These are phyloP conservation scores for Pezizomycotina sp. DNA, from an alignment of 2,329 filamentous ascomycete genomes.

Conservation along the genomic window DNA sequence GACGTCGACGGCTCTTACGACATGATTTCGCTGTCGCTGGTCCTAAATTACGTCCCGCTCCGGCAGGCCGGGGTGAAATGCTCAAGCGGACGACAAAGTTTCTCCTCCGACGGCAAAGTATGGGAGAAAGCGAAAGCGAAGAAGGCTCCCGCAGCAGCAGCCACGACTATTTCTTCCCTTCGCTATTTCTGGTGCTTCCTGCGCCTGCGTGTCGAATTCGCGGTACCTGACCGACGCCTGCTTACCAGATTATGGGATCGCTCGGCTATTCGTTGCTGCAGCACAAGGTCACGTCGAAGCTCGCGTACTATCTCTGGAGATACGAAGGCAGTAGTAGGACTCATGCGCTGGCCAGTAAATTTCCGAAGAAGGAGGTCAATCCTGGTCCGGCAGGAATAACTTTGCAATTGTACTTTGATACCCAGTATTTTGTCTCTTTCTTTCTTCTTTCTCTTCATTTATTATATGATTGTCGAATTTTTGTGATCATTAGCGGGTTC, in stretches of 20 bases:
- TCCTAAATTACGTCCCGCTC: slow-evolving; percentile 84
- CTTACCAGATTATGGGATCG: slow-evolving; percentile 55
- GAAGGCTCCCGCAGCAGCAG: slow-evolving; percentile 11
- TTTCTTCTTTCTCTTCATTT: too few species aligned
- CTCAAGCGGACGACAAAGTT: slow-evolving; percentile 58
- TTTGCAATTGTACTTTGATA: too few species aligned
- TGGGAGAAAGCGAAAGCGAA: slow-evolving; percentile 23
- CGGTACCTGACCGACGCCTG: slow-evolving; percentile 64
- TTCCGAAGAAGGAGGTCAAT: too few species aligned
- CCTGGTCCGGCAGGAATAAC: too few species aligned
- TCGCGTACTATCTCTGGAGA: slow-evolving; percentile 80
- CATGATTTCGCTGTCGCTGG: slow-evolving; percentile 76
- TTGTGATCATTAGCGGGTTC: too few species aligned
- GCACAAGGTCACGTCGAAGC: slow-evolving; percentile 61
- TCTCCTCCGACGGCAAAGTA: slow-evolving; percentile 21
- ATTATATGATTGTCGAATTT: too few species aligned
- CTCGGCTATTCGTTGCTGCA: slow-evolving; percentile 54
- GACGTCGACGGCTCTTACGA: slow-evolving; percentile 54
- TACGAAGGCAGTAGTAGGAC: slow-evolving; percentile 29
- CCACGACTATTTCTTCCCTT: slow-evolving; percentile 38
- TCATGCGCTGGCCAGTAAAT: too few species aligned
- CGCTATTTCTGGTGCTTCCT: slow-evolving; percentile 76
- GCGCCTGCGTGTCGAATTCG: slow-evolving; percentile 74
- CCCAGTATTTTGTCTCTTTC: too few species aligned
- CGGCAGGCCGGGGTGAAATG: slow-evolving; percentile 65